Percentiles rank a stretch among this genome's conserved stretches.
Evolutionary conservation across 2,329 filamentous ascomycete genomes (phyloP).

Genomic region (Colletotrichum lupini): DNA sequence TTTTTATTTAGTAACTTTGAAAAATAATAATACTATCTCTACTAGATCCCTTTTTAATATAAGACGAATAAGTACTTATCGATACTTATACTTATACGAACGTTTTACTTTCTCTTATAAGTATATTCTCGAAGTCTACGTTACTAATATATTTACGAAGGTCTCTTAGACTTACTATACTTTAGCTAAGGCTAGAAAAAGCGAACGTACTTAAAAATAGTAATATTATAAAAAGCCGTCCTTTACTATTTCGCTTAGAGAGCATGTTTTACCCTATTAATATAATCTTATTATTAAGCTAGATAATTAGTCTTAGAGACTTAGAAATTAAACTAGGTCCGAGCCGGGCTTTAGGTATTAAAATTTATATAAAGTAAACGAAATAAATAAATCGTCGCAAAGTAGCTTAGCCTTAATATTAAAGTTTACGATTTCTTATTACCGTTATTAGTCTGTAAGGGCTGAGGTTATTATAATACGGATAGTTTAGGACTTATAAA

Average conservation of each 20-base stretch:
- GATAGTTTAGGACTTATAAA: too few species aligned
- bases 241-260: neutral
- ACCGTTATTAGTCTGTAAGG: too few species aligned
- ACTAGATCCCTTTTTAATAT: neutral
- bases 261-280: too few species aligned
- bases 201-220: neutral
- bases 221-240: neutral
- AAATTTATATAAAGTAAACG: too few species aligned
- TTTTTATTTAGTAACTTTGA: neutral
- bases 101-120: neutral
- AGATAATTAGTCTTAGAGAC: too few species aligned
- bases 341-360: too few species aligned
- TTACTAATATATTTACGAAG: neutral
- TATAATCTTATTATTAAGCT: too few species aligned
- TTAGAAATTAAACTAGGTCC: too few species aligned
- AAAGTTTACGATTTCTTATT: too few species aligned
- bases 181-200: neutral
- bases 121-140: neutral
- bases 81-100: neutral
- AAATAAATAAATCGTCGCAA: too few species aligned
- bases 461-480: too few species aligned
- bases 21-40: neutral
- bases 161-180: neutral
- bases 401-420: too few species aligned
- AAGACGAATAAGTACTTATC: neutral